Evolutionary conservation across 1,139 yeast species (phyloP), one percentile per base, ranked within the genome.

Genomic region (Hanseniaspora gamundiae): DNA sequence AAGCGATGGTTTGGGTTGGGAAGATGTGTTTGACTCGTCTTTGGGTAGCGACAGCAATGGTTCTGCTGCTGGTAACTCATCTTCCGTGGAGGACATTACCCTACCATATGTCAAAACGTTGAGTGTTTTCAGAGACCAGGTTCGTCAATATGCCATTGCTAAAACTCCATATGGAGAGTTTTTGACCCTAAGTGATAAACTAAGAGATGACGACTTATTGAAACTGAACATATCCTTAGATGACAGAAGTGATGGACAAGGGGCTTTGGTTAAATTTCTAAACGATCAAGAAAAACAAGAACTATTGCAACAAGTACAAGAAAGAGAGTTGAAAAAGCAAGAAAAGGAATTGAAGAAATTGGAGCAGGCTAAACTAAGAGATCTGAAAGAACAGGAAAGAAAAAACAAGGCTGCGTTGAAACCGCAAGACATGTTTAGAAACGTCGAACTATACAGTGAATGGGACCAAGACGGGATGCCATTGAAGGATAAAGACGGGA

Each of bases 391-490:
- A 55, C 67, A 66, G 45, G 88, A 82, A 54, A 71, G 78, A 53
- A 58, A 73, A 38, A 87, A 72, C 47, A 82, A 79, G 62, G 84
- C 91, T 54, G 79, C 76, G 57, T 54, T 80, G 6, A 61, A 77
- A 7, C 95, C 97, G 1, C 49, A 60, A 36, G 88, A 83, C 21
- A 63, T 91, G 76, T 91, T 88, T 65, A 73, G 70, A 55, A 74
- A 74, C 47, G 62, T 52, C 3, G 67, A 65, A 19, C 48, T 52
- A 42, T 91, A 76, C 60, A 64, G 76, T 8, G 83, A 75, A 56
- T 91, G 93, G 84, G 97, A 91, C 57, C 88, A 73, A 27, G 65
- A 70, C 33, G 99, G 99, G 1, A 48, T 91, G 21, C 99, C 99
- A 14, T 70, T 78, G 1, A 79, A 78, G 58, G 87, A 80, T 50